A percentile compares a stretch with the other conserved stretches of the same genome.
phyloP scores from a whole-genome alignment of 345 rosid species.

The Bretschneidera sinensis region DNA sequence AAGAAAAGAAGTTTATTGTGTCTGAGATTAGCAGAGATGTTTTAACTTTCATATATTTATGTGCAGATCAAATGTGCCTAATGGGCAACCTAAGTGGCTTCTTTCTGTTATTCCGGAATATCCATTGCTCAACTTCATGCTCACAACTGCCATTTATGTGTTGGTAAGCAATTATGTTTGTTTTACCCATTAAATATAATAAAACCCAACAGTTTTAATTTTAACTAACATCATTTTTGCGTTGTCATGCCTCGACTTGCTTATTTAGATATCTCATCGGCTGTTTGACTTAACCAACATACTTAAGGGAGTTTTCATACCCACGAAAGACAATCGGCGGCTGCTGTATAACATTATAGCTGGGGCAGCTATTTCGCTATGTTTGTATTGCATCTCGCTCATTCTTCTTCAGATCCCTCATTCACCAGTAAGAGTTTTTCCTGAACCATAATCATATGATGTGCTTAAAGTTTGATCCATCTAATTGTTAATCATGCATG shows the following conservation, averaged over 20 bases:
- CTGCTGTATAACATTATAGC: conserved; percentile 61
- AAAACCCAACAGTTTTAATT: conserved; percentile 4
- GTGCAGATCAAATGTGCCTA: conserved; percentile 72
- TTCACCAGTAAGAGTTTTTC: conserved; percentile 43
- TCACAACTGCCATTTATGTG: conserved; percentile 80
- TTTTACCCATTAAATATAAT: background rate
- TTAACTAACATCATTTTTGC: background rate
- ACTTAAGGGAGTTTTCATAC: conserved; percentile 67
- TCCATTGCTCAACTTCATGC: conserved; percentile 93
- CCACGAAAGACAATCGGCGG: conserved; percentile 63
- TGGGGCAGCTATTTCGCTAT: conserved; percentile 53
- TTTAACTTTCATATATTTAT: background rate
- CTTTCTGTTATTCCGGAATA: conserved; percentile 81
- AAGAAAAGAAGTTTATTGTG: background rate
- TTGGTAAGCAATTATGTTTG: conserved; percentile 44
- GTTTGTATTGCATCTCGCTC: conserved; percentile 52
- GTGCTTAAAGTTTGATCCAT: background rate
- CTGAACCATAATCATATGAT: conserved; percentile 3
- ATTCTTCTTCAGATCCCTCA: conserved; percentile 81
- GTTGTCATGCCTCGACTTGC: conserved; percentile 13
- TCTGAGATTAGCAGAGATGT: background rate
- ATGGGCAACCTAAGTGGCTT: conserved; percentile 99
- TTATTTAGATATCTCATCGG: conserved; percentile 70
- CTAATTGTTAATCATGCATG: conserved; percentile 1
- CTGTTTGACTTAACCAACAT: conserved; percentile 76